phyloP scores from a whole-genome alignment of 768 basidiomycete species.

The Sistotremastrum niveocremeum region DNA sequence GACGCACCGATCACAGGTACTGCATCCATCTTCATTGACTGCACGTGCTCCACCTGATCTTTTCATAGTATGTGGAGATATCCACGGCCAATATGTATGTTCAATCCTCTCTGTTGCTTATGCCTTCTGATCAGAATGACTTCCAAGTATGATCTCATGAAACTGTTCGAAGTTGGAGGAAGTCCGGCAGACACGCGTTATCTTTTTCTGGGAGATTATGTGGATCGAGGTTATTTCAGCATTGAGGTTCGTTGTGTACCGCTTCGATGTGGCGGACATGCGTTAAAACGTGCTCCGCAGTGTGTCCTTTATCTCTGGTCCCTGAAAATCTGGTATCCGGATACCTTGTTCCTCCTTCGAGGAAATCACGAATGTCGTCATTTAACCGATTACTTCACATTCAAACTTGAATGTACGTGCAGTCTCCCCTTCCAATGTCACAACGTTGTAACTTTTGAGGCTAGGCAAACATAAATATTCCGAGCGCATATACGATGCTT shows the following conservation, averaged over 20 bases:
- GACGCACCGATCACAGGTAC: constrained; percentile 96
- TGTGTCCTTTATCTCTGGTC: constrained; percentile 97
- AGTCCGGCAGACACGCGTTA: constrained; percentile 91
- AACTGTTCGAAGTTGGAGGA: constrained; percentile 87
- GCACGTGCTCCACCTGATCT: neutral
- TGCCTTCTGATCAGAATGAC: constrained; percentile 4
- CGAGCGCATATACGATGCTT: constrained; percentile 90
- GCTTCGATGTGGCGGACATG: constrained; percentile 4
- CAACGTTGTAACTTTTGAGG: neutral
- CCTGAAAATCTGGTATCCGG: constrained; percentile 98
- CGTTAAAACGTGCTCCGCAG: constrained; percentile 25
- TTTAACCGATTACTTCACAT: constrained; percentile 50
- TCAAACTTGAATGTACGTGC: constrained; percentile 61
- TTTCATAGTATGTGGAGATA: constrained; percentile 84
- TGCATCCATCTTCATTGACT: constrained; percentile 8
- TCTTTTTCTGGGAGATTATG: constrained; percentile 87
- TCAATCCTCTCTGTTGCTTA: neutral
- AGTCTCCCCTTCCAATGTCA: neutral
- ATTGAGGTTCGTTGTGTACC: constrained; percentile 49
- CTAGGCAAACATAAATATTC: constrained; percentile 98
- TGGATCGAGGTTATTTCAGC: constrained; percentile 87
- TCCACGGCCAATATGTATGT: constrained; percentile 97
- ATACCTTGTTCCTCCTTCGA: constrained; percentile 89
- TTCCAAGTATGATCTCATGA: constrained; percentile 81
- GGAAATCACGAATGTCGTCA: constrained; percentile 99